A percentile compares a stretch with the other conserved stretches of the same genome.
Evolutionary conservation across 164 flowering plant species (phyloP).

Genomic region (Stephania yunnanensis): DNA sequence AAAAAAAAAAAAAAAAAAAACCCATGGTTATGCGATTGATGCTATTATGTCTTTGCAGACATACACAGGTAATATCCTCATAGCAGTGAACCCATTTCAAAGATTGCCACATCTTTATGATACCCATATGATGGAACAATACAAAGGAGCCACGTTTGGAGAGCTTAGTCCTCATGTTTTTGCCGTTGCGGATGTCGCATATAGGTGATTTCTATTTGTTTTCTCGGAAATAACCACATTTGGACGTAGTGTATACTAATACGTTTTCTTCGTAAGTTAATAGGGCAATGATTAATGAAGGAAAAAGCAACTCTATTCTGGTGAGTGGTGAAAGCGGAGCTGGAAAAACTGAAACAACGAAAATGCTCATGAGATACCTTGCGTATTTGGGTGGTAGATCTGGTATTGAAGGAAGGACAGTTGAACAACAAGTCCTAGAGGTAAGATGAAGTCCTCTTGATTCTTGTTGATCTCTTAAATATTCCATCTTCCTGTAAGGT

Average conservation of each 20-base stretch:
- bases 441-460: conserved; percentile 41
- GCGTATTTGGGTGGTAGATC: conserved; percentile 92
- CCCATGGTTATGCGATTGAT: neutral
- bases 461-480: neutral
- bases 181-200: conserved; percentile 96
- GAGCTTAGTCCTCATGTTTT: conserved; percentile 99
- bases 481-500: neutral
- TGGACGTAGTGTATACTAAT: conserved; percentile 1
- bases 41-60: conserved; percentile 44
- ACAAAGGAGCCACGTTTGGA: conserved; percentile 91
- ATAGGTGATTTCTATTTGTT: conserved; percentile 48
- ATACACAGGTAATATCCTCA: conserved; percentile 94
- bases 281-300: conserved; percentile 97
- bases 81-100: conserved; percentile 97
- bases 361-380: conserved; percentile 98
- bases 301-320: conserved; percentile 93
- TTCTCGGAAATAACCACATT: neutral
- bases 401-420: conserved; percentile 93
- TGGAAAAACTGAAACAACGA: conserved; percentile 98
- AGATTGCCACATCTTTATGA: conserved; percentile 96
- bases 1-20: neutral
- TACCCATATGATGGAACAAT: conserved; percentile 98
- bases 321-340: conserved; percentile 99
- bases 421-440: conserved; percentile 98
- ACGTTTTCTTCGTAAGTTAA: conserved; percentile 14